Conservation (phyloP, 768 basidiomycete species). For the Rhodotorula sphaerocarpa region DNA sequence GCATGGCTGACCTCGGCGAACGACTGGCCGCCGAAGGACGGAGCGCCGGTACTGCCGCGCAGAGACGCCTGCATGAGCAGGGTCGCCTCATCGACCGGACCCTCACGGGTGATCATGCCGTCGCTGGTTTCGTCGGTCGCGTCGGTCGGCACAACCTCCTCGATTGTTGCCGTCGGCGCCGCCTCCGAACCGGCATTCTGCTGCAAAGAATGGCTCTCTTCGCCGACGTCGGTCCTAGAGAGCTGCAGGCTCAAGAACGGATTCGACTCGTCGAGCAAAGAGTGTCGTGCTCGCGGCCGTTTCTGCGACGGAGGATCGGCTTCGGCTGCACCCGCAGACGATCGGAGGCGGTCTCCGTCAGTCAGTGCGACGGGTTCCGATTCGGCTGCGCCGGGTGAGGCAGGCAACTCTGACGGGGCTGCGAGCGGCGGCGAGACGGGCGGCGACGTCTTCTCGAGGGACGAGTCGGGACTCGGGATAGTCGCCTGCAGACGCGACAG, state of each 20-base stretch:
- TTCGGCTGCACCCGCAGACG: background rate
- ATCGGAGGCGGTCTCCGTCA: too few relatives aligned
- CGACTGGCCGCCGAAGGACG: background rate
- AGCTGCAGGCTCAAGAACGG: constrained; percentile 3
- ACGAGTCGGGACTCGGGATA: constrained; percentile 24
- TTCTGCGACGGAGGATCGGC: too few relatives aligned
- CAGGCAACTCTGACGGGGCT: too few relatives aligned
- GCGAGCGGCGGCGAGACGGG: too few relatives aligned
- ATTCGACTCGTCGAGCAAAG: constrained; percentile 26
- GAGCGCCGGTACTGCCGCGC: background rate
- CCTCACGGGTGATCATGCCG: background rate
- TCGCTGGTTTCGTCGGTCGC: background rate
- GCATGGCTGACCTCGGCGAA: background rate
- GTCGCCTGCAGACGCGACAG: constrained; percentile 13
- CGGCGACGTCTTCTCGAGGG: constrained; percentile 4
- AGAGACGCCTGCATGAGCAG: constrained; percentile 2
- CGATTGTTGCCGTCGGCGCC: too few relatives aligned
- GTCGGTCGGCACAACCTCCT: too few relatives aligned
- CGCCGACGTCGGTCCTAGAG: too few relatives aligned
- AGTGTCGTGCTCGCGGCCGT: background rate
- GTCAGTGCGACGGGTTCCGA: too few relatives aligned
- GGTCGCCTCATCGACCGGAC: background rate
- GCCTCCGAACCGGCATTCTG: too few relatives aligned
- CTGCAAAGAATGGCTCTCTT: too few relatives aligned
- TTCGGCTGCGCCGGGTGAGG: too few relatives aligned